Conservation (phyloP, 1,284 basidiomycete species). For the Puccinia horiana region DNA sequence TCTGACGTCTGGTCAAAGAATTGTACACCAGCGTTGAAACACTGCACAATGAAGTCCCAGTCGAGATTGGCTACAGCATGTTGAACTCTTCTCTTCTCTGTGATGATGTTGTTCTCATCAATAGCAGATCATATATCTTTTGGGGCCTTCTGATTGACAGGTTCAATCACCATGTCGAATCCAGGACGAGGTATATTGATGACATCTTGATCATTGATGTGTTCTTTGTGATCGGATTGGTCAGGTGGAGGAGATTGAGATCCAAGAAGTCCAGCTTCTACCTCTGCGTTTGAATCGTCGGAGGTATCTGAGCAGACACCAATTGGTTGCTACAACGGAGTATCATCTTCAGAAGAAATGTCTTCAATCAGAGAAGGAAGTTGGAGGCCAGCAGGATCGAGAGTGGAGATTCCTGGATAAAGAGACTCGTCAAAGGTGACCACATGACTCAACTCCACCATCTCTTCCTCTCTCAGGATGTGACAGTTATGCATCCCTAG, state of each 20-base stretch:
- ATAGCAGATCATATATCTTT: neutral
- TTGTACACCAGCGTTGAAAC: neutral
- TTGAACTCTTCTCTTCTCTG: neutral
- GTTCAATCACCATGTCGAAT: neutral
- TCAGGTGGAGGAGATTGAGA: no score
- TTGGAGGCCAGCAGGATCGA: no score
- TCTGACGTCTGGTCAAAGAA: neutral
- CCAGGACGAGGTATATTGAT: neutral
- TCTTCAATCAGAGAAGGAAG: neutral
- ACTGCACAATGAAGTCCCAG: neutral
- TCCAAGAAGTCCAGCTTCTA: no score
- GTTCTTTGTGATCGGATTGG: no score
- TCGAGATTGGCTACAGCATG: neutral
- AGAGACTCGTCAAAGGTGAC: no score
- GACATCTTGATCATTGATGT: no score
- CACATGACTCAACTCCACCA: neutral
- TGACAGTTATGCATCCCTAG: neutral
- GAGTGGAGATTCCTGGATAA: no score
- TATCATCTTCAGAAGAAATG: no score
- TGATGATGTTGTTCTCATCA: neutral
- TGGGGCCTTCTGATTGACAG: neutral
- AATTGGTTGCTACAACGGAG: no score
- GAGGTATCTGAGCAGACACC: no score
- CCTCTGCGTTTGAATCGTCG: no score
- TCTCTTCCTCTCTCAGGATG: neutral